These are phyloP conservation scores for Aspergillus sparsus DNA, from an alignment of 495 filamentous ascomycete genomes.

Conservation along the genomic window DNA sequence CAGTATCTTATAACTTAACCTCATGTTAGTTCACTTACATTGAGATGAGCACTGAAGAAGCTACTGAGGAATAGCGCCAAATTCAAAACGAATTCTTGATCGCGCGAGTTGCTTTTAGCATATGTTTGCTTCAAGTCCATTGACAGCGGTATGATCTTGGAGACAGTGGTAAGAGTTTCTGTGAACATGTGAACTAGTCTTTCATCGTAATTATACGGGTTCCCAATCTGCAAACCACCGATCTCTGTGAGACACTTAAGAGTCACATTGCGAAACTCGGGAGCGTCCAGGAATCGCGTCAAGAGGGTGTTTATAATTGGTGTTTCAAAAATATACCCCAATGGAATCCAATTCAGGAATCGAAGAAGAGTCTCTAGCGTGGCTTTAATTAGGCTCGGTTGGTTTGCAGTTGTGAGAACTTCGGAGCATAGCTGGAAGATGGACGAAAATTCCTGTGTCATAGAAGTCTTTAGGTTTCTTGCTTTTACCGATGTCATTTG, in stretches of 20 bases:
- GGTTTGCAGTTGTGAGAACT: constrained; percentile 82
- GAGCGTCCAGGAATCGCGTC: constrained; percentile 82
- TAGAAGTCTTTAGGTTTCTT: constrained; percentile 91
- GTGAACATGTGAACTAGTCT: constrained; percentile 97
- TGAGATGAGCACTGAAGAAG: constrained; percentile 90
- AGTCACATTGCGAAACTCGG: constrained; percentile 94
- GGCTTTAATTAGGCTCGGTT: constrained; percentile 86
- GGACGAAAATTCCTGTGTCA: constrained; percentile 96
- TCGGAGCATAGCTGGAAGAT: constrained; percentile 97
- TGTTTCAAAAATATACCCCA: constrained; percentile 98
- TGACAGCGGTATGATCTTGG: constrained; percentile 84
- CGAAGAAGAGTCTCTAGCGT: constrained; percentile 92
- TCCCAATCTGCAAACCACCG: constrained; percentile 80
- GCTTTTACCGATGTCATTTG: constrained; percentile 98
- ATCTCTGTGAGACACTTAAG: constrained; percentile 98
- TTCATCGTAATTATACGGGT: constrained; percentile 82
- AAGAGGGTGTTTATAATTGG: constrained; percentile 92
- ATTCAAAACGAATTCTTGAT: constrained; percentile 98
- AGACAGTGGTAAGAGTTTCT: constrained; percentile 83
- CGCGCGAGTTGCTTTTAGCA: constrained; percentile 81
- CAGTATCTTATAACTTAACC: constrained; percentile 6
- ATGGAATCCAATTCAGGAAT: constrained; percentile 97
- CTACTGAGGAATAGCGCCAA: constrained; percentile 93
- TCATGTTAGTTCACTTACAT: constrained; percentile 55
- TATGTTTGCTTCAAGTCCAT: constrained; percentile 90